These are phyloP conservation scores for Sonneratia alba DNA, from an alignment of 345 rosid genomes.

Conservation along the genomic window DNA sequence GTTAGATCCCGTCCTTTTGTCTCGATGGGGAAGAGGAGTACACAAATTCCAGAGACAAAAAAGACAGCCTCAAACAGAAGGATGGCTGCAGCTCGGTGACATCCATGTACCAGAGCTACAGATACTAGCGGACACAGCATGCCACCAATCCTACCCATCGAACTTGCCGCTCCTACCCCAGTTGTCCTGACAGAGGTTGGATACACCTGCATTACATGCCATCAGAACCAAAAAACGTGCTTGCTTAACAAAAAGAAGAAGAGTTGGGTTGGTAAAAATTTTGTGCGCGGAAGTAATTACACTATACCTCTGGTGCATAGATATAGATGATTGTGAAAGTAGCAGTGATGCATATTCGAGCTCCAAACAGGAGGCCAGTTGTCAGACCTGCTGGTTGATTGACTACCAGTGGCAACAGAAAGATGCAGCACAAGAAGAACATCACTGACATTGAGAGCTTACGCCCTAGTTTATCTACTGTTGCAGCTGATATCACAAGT, in stretches of 20 bases:
- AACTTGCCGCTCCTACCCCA: slow-evolving; percentile 78
- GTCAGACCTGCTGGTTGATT: slow-evolving; percentile 54
- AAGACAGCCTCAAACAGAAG: slow-evolving; percentile 51
- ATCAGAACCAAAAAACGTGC: neutral
- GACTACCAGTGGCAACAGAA: slow-evolving; percentile 65
- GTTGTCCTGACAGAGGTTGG: slow-evolving; percentile 89
- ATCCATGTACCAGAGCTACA: slow-evolving; percentile 67
- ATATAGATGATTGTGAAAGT: slow-evolving; percentile 64
- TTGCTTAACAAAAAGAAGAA: neutral
- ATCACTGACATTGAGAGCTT: slow-evolving; percentile 69
- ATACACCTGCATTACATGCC: slow-evolving; percentile 41
- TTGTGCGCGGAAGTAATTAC: neutral
- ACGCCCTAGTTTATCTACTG: slow-evolving; percentile 74
- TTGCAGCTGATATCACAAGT: slow-evolving; percentile 60
- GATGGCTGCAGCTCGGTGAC: slow-evolving; percentile 62
- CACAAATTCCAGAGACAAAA: slow-evolving; percentile 53
- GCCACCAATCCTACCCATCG: slow-evolving; percentile 90
- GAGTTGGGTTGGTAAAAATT: neutral
- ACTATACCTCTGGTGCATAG: slow-evolving; percentile 80
- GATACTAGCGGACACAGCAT: slow-evolving; percentile 85
- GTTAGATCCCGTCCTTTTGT: slow-evolving; percentile 67
- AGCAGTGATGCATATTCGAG: slow-evolving; percentile 78
- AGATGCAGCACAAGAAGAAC: slow-evolving; percentile 62
- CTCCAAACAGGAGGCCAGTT: slow-evolving; percentile 61
- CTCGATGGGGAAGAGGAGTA: slow-evolving; percentile 65